A percentile compares a stretch with the other conserved stretches of the same genome.
phyloP scores from a whole-genome alignment of 441 rosid species.

The Euphorbia celastroides region DNA sequence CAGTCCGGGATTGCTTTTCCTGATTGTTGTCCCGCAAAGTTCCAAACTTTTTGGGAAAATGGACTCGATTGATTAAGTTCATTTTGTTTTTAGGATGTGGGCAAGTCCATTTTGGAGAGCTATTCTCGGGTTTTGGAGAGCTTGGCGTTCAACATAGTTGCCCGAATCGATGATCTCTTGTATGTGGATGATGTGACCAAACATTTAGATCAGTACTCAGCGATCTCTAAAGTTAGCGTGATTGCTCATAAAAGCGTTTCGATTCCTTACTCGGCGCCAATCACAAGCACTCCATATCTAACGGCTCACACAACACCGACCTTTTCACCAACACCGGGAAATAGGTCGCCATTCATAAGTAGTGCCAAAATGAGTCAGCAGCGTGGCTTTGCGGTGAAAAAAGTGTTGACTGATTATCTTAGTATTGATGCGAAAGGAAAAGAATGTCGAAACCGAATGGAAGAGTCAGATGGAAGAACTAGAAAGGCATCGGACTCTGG shows the following conservation, averaged over 20 bases:
- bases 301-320: conserved; percentile 63
- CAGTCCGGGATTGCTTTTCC: no score
- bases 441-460: conserved; percentile 27
- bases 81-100: conserved; percentile 58
- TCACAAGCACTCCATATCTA: conserved; percentile 48
- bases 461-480: conserved; percentile 21
- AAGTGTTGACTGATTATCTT: conserved; percentile 67
- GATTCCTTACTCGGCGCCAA: conserved; percentile 42
- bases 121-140: conserved; percentile 95
- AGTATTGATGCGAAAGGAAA: conserved; percentile 38
- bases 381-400: conserved; percentile 55
- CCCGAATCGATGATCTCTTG: conserved; percentile 87
- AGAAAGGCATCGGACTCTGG: conserved; percentile 31
- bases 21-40: no score
- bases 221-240: conserved; percentile 44
- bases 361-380: conserved; percentile 47
- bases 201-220: conserved; percentile 55
- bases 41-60: no score
- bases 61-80: background rate
- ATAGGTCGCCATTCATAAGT: conserved; percentile 42
- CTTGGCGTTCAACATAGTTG: conserved; percentile 83
- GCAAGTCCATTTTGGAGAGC: conserved; percentile 96
- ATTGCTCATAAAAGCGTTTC: conserved; percentile 45
- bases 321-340: conserved; percentile 60
- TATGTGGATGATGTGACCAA: conserved; percentile 80